A percentile compares a stretch with the other conserved stretches of the same genome.
phyloP scores from a whole-genome alignment of 2,329 filamentous ascomycete genomes.

The Chaetomium olivaceum region DNA sequence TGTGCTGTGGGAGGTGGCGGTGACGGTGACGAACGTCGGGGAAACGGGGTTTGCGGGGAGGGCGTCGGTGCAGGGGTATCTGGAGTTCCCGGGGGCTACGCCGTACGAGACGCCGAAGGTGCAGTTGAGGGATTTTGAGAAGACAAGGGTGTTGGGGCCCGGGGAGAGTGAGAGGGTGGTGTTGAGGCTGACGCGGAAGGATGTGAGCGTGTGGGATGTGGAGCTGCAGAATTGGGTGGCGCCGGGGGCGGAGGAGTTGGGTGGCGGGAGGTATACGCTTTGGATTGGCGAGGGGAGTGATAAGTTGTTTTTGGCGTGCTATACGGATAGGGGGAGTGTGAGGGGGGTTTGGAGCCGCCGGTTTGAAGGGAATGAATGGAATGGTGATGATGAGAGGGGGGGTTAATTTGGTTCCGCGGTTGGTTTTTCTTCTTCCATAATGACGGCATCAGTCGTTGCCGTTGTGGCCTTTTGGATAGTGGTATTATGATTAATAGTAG shows the following conservation, averaged over 20 bases:
- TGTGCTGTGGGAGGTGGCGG: conserved; percentile 46
- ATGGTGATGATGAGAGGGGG: not conserved
- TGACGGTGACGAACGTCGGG: conserved; percentile 53
- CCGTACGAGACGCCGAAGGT: conserved; percentile 38
- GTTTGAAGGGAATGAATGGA: conserved; percentile 39
- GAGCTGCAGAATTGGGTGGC: conserved; percentile 52
- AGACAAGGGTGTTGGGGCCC: conserved; percentile 36
- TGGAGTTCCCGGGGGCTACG: conserved; percentile 37
- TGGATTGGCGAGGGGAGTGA: conserved; percentile 50
- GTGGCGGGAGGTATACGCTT: conserved; percentile 43
- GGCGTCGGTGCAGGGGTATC: conserved; percentile 39
- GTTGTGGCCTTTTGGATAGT: not conserved
- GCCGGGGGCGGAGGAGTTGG: conserved; percentile 37
- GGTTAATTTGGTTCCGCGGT: not conserved
- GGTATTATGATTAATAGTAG: not conserved
- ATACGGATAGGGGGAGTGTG: conserved; percentile 43
- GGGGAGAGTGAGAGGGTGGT: conserved; percentile 37
- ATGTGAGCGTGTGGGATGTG: conserved; percentile 53
- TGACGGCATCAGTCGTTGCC: not conserved
- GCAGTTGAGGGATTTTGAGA: conserved; percentile 42
- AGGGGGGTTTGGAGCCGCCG: conserved; percentile 38
- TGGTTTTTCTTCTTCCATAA: not conserved
- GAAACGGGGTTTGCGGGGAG: conserved; percentile 31
- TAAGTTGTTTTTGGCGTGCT: conserved; percentile 43
- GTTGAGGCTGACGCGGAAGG: conserved; percentile 44